Conservation (phyloP, 2,329 filamentous ascomycete species). For the Colletotrichum sp. region DNA sequence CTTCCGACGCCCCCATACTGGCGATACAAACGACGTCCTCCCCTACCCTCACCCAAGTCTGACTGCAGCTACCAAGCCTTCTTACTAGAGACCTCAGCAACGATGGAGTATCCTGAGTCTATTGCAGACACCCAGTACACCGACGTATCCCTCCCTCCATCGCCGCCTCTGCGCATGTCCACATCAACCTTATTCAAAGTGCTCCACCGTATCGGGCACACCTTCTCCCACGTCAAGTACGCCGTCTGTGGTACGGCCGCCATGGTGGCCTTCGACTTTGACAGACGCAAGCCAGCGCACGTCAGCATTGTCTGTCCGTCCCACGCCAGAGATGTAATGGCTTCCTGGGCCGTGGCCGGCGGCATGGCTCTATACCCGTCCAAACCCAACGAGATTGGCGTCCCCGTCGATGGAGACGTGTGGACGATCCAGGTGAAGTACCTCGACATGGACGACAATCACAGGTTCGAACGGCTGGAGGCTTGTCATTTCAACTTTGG, state of each 20-base stretch:
- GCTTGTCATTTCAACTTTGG: conserved; percentile 19
- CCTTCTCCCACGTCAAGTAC: conserved; percentile 49
- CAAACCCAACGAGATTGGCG: conserved; percentile 43
- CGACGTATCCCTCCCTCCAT: background rate
- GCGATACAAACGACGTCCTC: background rate
- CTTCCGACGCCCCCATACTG: background rate
- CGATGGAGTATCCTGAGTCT: background rate
- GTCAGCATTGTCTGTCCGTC: conserved; percentile 46
- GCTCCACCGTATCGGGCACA: conserved; percentile 38
- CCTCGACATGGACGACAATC: conserved; percentile 20
- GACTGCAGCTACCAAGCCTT: background rate
- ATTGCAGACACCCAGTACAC: background rate
- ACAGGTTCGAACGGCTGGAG: conserved; percentile 33
- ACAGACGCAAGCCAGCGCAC: conserved; percentile 28
- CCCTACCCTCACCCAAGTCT: background rate
- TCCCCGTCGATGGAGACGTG: conserved; percentile 40
- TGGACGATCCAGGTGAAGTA: conserved; percentile 42
- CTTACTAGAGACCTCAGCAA: background rate
- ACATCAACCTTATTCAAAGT: conserved; percentile 37
- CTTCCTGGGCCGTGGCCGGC: conserved; percentile 41
- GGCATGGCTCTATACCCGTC: conserved; percentile 33
- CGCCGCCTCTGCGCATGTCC: conserved; percentile 23
- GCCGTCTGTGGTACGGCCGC: conserved; percentile 50
- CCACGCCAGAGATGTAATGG: conserved; percentile 37
- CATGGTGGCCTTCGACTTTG: conserved; percentile 47